Evolutionary conservation across 2,329 filamentous ascomycete species (phyloP).

Genomic region (Cladorrhinum sp.): DNA sequence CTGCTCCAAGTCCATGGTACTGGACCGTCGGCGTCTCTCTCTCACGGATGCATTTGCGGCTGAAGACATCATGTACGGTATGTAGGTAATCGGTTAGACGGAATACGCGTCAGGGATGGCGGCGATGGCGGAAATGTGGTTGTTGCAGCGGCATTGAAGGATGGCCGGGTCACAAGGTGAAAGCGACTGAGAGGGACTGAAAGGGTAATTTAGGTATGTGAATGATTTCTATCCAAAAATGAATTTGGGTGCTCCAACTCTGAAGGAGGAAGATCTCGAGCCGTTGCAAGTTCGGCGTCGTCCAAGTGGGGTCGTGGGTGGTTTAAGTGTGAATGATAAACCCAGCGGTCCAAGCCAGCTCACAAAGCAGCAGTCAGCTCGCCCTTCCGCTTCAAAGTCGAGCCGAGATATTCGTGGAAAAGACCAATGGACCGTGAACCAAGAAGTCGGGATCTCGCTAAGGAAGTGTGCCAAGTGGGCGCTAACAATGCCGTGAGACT

Average conservation of each 20-base stretch:
- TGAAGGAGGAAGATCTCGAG: neutral
- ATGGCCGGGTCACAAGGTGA: neutral
- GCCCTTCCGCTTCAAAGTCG: neutral
- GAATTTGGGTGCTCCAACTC: neutral
- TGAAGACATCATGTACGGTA: slow-evolving; percentile 13
- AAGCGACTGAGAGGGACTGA: neutral
- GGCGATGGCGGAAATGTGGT: slow-evolving; percentile 18
- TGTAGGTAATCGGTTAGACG: neutral
- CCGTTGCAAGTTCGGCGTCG: slow-evolving; percentile 1
- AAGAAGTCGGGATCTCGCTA: slow-evolving; percentile 14
- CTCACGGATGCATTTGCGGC: slow-evolving; percentile 27
- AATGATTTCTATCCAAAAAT: neutral
- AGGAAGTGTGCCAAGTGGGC: slow-evolving; percentile 12
- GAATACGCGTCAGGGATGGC: slow-evolving; percentile 14
- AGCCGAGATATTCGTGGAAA: slow-evolving; percentile 13
- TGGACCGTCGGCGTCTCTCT: slow-evolving; percentile 21
- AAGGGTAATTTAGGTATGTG: neutral
- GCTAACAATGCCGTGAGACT: slow-evolving; percentile 18
- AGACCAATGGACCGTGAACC: slow-evolving; percentile 13
- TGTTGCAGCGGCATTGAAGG: slow-evolving; percentile 18
- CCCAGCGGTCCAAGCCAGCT: neutral
- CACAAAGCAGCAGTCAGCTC: neutral
- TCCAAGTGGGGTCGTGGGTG: neutral
- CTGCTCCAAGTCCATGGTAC: slow-evolving; percentile 22
- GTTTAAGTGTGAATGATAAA: slow-evolving; percentile 1